Conservation (phyloP, 1,284 basidiomycete genomes). For the Cutaneotrichosporon mucoides region DNA sequence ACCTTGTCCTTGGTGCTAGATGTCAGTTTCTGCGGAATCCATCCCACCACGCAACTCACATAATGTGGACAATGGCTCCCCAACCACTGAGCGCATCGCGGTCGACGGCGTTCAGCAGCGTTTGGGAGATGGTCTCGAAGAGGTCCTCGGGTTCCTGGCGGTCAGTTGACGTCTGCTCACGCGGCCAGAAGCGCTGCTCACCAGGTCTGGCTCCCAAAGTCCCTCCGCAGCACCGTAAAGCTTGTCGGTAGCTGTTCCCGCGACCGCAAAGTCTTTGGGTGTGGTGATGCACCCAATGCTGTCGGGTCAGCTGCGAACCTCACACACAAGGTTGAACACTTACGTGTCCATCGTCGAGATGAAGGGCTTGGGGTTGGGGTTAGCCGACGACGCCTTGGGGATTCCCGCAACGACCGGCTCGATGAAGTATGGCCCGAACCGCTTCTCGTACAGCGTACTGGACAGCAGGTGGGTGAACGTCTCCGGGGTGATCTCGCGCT, state of each 20-base stretch:
- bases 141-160: constrained; percentile 71
- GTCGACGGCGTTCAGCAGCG: constrained; percentile 90
- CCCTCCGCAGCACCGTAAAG: constrained; percentile 97
- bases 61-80: constrained; percentile 92
- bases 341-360: constrained; percentile 89
- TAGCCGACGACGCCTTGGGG: constrained; percentile 56
- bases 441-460: constrained; percentile 93
- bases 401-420: constrained; percentile 96
- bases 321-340: constrained; percentile 13
- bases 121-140: constrained; percentile 98
- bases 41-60: constrained; percentile 59
- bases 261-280: constrained; percentile 83
- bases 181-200: not conserved
- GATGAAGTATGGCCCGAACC: constrained; percentile 95
- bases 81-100: constrained; percentile 95
- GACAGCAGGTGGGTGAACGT: constrained; percentile 95
- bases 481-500: constrained; percentile 92
- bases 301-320: not conserved
- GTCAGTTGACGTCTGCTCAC: constrained; percentile 45
- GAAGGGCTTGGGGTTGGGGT: constrained; percentile 79
- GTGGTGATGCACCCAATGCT: constrained; percentile 71
- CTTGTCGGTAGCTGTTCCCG: constrained; percentile 89
- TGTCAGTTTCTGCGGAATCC: constrained; percentile 8
- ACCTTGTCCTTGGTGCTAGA: constrained; percentile 78
- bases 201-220: constrained; percentile 94